Evolutionary conservation across 495 filamentous ascomycete species (phyloP), one percentile per base, ranked within the genome.

Genomic region (Penicillium tannophilum): DNA sequence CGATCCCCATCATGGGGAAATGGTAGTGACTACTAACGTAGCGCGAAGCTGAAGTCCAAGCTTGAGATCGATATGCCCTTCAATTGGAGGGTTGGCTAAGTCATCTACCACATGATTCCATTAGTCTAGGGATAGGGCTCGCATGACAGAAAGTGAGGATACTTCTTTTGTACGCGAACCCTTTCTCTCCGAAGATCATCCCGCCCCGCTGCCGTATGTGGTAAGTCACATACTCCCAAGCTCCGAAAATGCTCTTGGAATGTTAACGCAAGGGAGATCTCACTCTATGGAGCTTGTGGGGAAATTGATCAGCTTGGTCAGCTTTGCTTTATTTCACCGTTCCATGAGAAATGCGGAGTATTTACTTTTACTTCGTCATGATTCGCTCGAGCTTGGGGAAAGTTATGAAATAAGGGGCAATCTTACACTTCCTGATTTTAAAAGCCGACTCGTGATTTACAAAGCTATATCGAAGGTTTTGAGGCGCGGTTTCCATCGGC

Each of bases 161-260:
- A n/a, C 4, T 48, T 20, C 53, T 11, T 47, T 41, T 33, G 16
- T 14, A 41, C 45, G 36, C 50, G 31, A 30, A 24, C 30, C 36
- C 39, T 11, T 24, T 30, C 33, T 31, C 26, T 20, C 7, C 55
- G 67, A 23, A 23, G 20, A 70, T 70, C 65, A 48, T 41, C 42
- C 62, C 52, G 42, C 17, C 3, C 12, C 17, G 23, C 42, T 61
- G n/a, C 62, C 62, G 8, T 49, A 60, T 56, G 33, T 35, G 58
- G 64, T 24, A 61, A 55, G 52, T 55, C 56, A 54, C 67, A 70
- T 70, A 65, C 65, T 42, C 60, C 41, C 60, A 70, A 67, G 47
- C 60, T 70, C 67, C 62, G 67, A 59, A 58, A 60, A 65, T 65
- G 55, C 60, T 56, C 53, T 45, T 55, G 64, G 67, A 70, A 70